Percentiles rank a stretch among this genome's conserved stretches.
These are phyloP conservation scores for Apiospora koreana DNA, from an alignment of 2,329 filamentous ascomycete species.

Conservation along the genomic window DNA sequence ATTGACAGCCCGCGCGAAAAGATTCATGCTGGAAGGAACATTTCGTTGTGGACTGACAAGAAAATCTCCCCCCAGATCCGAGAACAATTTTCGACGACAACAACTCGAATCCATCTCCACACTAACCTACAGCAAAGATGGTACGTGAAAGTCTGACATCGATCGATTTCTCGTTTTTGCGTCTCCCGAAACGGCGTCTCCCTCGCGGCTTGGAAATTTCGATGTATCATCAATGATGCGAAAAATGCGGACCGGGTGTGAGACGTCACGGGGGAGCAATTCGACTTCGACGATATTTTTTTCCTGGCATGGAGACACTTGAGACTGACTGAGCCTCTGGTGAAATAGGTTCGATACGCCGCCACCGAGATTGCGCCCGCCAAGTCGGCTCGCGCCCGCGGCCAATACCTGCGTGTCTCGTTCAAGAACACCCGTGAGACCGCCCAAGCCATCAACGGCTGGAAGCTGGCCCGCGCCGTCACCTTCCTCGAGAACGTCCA, in stretches of 20 bases:
- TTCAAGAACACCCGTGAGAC: conserved; percentile 99
- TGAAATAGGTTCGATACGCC: conserved; percentile 86
- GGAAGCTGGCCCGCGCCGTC: conserved; percentile 93
- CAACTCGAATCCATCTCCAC: conserved; percentile 55
- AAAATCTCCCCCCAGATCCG: conserved; percentile 29
- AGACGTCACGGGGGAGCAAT: conserved; percentile 4
- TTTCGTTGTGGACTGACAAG: conserved; percentile 33
- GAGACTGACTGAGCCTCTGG: conserved; percentile 5
- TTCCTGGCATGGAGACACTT: not conserved
- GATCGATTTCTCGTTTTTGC: conserved; percentile 5
- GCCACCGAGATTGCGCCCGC: conserved; percentile 81
- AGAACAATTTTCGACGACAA: conserved; percentile 48
- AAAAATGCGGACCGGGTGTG: conserved; percentile 6
- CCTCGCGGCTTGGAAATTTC: conserved; percentile 8
- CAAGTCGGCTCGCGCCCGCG: conserved; percentile 97
- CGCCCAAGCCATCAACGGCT: conserved; percentile 98
- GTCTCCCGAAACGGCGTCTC: conserved; percentile 2
- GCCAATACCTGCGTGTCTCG: conserved; percentile 97
- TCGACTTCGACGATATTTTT: conserved; percentile 6
- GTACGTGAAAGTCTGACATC: conserved; percentile 40
- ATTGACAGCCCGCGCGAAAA: conserved; percentile 12
- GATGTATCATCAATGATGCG: not conserved
- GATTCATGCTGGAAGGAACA: conserved; percentile 11
- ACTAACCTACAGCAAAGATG: conserved; percentile 56
- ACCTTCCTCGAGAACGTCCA: conserved; percentile 98